phyloP scores from a whole-genome alignment of 495 filamentous ascomycete species.

The Penicillium tannophilum region DNA sequence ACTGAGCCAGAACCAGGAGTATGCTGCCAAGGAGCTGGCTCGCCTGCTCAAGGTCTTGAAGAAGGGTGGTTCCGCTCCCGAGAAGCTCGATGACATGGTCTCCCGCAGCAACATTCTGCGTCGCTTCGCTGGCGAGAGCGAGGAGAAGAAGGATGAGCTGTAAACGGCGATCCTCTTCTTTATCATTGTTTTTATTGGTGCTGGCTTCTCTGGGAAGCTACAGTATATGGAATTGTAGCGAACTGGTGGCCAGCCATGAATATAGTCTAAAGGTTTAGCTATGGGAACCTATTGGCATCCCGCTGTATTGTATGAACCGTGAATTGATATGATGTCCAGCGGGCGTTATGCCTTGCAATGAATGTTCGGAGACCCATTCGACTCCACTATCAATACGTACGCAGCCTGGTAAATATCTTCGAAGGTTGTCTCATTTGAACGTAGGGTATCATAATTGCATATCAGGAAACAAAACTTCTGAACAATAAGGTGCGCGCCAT shows the following conservation, averaged over 20 bases:
- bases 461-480: constrained; percentile 10
- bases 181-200: constrained; percentile 9
- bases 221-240: constrained; percentile 7
- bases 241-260: constrained; percentile 4
- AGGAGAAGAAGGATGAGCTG: constrained; percentile 62
- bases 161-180: constrained; percentile 40
- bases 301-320: constrained; percentile 24
- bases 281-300: constrained; percentile 5
- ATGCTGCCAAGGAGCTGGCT: constrained; percentile 82
- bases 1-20: constrained; percentile 71
- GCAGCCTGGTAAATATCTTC: neutral
- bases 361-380: neutral
- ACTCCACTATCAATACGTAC: neutral
- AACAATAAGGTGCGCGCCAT: neutral
- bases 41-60: constrained; percentile 76
- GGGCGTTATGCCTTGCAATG: neutral
- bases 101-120: constrained; percentile 86
- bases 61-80: constrained; percentile 81
- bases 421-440: constrained; percentile 10
- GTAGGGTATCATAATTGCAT: constrained; percentile 28
- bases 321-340: constrained; percentile 11
- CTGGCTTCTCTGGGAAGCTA: constrained; percentile 8
- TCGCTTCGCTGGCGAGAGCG: constrained; percentile 62
- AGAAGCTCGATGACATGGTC: constrained; percentile 88
- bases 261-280: constrained; percentile 9